Percentiles rank a stretch among this genome's conserved stretches.
Evolutionary conservation across 257 asterid genomes (phyloP).

Genomic region (Ligustrum vulgare): DNA sequence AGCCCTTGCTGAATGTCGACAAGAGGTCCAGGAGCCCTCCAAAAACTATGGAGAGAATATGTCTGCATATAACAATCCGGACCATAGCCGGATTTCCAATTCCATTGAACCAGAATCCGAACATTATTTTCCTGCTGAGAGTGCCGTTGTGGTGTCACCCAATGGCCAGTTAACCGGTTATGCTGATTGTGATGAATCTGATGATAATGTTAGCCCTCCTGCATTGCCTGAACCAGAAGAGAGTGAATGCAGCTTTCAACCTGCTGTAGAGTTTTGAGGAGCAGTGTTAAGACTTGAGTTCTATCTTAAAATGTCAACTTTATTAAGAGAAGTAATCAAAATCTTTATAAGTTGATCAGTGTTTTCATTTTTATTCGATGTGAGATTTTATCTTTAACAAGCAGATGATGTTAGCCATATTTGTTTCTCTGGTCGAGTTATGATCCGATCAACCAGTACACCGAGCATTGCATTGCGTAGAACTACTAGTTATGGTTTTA

Average conservation of each 20-base stretch:
- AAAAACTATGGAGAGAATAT: constrained; percentile 37
- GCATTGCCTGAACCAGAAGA: constrained; percentile 26
- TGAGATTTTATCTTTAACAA: no score
- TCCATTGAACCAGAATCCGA: constrained; percentile 11
- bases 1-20: constrained; percentile 91
- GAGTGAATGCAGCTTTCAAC: constrained; percentile 23
- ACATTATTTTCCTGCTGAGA: constrained; percentile 44
- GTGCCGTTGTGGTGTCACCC: constrained; percentile 33
- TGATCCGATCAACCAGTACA: constrained; percentile 28
- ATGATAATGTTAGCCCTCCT: constrained; percentile 14
- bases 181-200: constrained; percentile 33
- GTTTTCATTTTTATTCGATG: no score
- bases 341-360: no score
- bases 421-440: constrained; percentile 51
- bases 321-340: no score
- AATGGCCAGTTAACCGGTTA: constrained; percentile 41
- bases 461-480: constrained; percentile 16
- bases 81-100: constrained; percentile 37
- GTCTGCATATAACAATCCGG: constrained; percentile 38
- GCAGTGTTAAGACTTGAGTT: neutral
- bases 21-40: constrained; percentile 50
- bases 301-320: no score
- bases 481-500: constrained; percentile 38
- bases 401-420: constrained; percentile 38
- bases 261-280: constrained; percentile 40